A percentile compares a stretch with the other conserved stretches of the same genome.
Evolutionary conservation across 768 basidiomycete genomes (phyloP).

Genomic region (Trametopsis cervina): DNA sequence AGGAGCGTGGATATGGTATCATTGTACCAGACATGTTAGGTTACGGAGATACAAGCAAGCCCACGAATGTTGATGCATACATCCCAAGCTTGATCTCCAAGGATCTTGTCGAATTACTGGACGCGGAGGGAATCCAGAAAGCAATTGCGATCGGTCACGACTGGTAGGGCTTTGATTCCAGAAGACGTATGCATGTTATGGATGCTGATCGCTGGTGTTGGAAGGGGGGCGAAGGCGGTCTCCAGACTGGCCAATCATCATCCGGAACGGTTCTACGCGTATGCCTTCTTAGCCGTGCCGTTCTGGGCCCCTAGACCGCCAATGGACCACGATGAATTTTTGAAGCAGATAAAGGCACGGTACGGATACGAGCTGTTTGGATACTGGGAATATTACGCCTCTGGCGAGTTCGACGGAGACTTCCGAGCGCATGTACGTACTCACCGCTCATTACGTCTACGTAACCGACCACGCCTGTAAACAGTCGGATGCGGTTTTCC

Average conservation of each 20-base stretch:
- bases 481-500: conserved; percentile 23
- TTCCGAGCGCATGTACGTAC: background rate
- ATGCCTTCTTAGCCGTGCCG: conserved; percentile 31
- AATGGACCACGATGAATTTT: conserved; percentile 15
- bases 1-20: conserved; percentile 33
- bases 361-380: conserved; percentile 17
- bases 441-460: no score
- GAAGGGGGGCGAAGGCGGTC: background rate
- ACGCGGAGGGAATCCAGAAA: conserved; percentile 19
- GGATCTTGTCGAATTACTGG: conserved; percentile 30
- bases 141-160: conserved; percentile 30
- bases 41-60: conserved; percentile 38
- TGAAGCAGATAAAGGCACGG: conserved; percentile 18
- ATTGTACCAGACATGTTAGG: conserved; percentile 44
- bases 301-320: conserved; percentile 24
- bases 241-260: conserved; percentile 30
- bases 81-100: conserved; percentile 17
- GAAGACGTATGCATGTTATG: background rate
- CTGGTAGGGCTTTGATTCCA: conserved; percentile 20
- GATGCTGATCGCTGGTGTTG: conserved; percentile 1
- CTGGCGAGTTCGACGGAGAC: background rate
- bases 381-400: conserved; percentile 3
- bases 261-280: conserved; percentile 33
- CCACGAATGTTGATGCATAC: conserved; percentile 24
- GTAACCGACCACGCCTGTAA: no score